Conservation (phyloP, 1,139 yeast species). For the Pichia sp. region DNA sequence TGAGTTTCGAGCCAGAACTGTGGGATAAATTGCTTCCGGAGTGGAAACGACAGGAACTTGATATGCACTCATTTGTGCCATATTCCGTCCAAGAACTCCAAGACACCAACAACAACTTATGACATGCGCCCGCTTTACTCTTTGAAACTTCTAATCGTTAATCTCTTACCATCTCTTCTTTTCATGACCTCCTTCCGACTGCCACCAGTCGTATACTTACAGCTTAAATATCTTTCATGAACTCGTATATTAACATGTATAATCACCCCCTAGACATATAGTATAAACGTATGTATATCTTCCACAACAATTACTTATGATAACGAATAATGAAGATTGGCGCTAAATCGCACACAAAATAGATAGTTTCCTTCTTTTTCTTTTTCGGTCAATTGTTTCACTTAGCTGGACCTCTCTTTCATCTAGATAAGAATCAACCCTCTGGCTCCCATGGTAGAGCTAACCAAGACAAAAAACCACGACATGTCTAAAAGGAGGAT, state of each 20-base stretch:
- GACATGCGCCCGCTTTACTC: neutral
- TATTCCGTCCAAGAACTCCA: slow-evolving; percentile 27
- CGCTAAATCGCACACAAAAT: neutral
- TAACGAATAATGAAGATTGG: neutral
- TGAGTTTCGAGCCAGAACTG: slow-evolving; percentile 27
- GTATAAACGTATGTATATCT: neutral
- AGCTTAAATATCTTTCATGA: neutral
- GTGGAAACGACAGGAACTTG: slow-evolving; percentile 27
- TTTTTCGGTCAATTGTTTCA: neutral
- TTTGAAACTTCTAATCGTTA: neutral
- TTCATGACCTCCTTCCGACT: neutral
- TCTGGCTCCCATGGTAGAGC: too few relatives aligned
- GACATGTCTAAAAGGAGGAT: slow-evolving; percentile 25
- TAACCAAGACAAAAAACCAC: too few relatives aligned
- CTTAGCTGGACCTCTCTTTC: too few relatives aligned
- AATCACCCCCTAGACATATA: neutral
- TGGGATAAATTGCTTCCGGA: slow-evolving; percentile 27
- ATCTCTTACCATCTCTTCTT: neutral
- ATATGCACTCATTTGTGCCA: slow-evolving; percentile 25
- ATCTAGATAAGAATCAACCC: too few relatives aligned
- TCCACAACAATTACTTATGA: neutral
- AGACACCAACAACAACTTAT: slow-evolving; percentile 20
- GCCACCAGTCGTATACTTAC: neutral
- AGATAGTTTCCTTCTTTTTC: neutral
- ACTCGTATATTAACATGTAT: neutral